These are phyloP conservation scores for Lagenidium giganteum DNA, from an alignment of 352 stramenopile genomes.

Conservation along the genomic window DNA sequence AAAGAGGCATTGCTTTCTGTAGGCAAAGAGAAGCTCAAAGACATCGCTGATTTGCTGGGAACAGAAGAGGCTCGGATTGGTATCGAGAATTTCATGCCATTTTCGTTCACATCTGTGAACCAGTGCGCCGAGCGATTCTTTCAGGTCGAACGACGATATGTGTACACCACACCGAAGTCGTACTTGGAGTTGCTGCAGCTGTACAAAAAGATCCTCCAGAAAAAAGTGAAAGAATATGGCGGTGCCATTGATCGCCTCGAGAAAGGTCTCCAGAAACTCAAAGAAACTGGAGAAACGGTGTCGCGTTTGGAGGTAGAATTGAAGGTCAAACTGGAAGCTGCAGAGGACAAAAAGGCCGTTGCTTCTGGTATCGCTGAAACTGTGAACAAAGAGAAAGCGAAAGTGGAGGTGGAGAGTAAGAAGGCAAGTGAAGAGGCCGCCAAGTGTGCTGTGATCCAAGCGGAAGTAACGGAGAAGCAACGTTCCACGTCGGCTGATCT, in stretches of 20 bases:
- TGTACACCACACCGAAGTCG: slow-evolving; percentile 96
- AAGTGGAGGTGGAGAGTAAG: slow-evolving; percentile 93
- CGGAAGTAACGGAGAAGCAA: slow-evolving; percentile 93
- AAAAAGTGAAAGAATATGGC: slow-evolving; percentile 88
- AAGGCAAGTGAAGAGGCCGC: slow-evolving; percentile 90
- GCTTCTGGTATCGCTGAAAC: slow-evolving; percentile 93
- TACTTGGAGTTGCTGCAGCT: slow-evolving; percentile 93
- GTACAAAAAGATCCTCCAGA: slow-evolving; percentile 92
- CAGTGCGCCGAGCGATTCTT: slow-evolving; percentile 88
- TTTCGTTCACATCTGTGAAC: slow-evolving; percentile 94
- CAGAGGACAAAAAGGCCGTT: slow-evolving; percentile 94
- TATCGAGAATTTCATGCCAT: slow-evolving; percentile 96
- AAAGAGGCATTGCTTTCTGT: slow-evolving; percentile 92
- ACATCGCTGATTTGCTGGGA: slow-evolving; percentile 81
- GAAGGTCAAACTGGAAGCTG: slow-evolving; percentile 94
- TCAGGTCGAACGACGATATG: slow-evolving; percentile 85
- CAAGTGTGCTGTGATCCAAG: slow-evolving; percentile 92
- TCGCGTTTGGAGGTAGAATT: slow-evolving; percentile 91
- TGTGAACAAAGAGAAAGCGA: slow-evolving; percentile 94
- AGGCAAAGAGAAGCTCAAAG: slow-evolving; percentile 82
- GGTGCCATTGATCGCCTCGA: slow-evolving; percentile 88
- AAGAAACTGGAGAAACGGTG: slow-evolving; percentile 91
- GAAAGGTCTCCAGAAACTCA: slow-evolving; percentile 91
- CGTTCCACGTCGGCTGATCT: slow-evolving; percentile 86
- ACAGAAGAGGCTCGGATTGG: slow-evolving; percentile 68